Evolutionary conservation across 805 yeast genomes (phyloP).

Genomic region (Schizosaccharomyces japonicus): DNA sequence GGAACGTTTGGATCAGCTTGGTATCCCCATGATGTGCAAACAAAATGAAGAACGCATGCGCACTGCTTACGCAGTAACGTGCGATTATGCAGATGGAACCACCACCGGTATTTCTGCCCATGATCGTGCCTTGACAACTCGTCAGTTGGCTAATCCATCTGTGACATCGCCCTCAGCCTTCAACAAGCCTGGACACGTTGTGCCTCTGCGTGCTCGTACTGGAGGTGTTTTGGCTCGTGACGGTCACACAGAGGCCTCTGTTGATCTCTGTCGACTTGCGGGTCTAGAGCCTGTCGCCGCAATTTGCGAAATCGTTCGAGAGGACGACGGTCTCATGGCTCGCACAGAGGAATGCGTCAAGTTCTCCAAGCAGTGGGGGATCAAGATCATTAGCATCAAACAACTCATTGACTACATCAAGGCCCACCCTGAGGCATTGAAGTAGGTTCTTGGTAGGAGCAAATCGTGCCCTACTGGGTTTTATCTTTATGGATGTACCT

Average conservation of each 20-base stretch:
- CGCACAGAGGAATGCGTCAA: slow-evolving; percentile 62
- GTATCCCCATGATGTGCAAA: slow-evolving; percentile 54
- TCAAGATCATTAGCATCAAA: slow-evolving; percentile 61
- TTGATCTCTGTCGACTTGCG: slow-evolving; percentile 56
- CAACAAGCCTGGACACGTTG: slow-evolving; percentile 78
- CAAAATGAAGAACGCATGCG: slow-evolving; percentile 63
- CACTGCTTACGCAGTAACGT: slow-evolving; percentile 87
- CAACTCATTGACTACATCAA: slow-evolving; percentile 34
- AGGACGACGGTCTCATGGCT: slow-evolving; percentile 87
- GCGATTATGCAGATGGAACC: slow-evolving; percentile 67
- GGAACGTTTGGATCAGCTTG: slow-evolving; percentile 54
- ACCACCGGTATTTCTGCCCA: slow-evolving; percentile 92
- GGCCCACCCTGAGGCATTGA: background rate
- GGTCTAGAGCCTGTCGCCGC: slow-evolving; percentile 70
- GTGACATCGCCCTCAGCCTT: slow-evolving; percentile 37
- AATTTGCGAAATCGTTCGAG: slow-evolving; percentile 82
- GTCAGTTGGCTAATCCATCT: slow-evolving; percentile 36
- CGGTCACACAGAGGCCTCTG: slow-evolving; percentile 96
- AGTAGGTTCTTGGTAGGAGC: too few relatives aligned
- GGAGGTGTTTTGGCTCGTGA: slow-evolving; percentile 61
- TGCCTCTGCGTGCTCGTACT: slow-evolving; percentile 75
- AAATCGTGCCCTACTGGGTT: too few relatives aligned
- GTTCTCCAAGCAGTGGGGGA: slow-evolving; percentile 36
- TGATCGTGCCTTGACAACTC: slow-evolving; percentile 71
- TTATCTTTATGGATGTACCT: too few relatives aligned